Conservation (phyloP, 2,329 filamentous ascomycete species). For the Diaporthe capsici region DNA sequence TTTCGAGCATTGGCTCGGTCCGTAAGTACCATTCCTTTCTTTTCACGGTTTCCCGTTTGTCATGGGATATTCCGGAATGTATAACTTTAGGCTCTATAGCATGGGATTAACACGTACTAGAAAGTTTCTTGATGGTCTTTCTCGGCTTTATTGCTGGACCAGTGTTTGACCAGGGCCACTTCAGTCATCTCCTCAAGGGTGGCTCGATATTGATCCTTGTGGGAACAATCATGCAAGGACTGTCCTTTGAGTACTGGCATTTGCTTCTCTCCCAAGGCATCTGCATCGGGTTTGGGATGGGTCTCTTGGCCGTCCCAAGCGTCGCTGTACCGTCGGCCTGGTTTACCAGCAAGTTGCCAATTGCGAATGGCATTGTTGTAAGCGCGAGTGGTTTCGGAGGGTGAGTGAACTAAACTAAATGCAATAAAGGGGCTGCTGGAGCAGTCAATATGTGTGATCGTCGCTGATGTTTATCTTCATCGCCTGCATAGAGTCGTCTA, state of each 20-base stretch:
- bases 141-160: constrained; percentile 57
- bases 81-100: not conserved
- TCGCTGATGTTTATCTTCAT: not conserved
- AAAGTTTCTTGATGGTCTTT: constrained; percentile 56
- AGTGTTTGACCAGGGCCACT: constrained; percentile 59
- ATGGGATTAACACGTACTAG: not conserved
- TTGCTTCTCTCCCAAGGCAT: constrained; percentile 44
- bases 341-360: constrained; percentile 52
- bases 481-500: constrained; percentile 33
- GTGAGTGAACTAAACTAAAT: not conserved
- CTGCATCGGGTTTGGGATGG: constrained; percentile 40
- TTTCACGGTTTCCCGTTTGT: not conserved
- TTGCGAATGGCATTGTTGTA: constrained; percentile 51
- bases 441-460: not conserved
- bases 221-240: constrained; percentile 60
- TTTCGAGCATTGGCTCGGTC: constrained; percentile 62
- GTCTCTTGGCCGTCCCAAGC: constrained; percentile 53
- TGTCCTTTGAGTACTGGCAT: constrained; percentile 61
- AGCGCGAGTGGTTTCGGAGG: constrained; percentile 43
- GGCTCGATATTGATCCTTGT: constrained; percentile 55
- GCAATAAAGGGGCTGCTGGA: not conserved
- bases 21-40: constrained; percentile 41
- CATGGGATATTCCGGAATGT: not conserved
- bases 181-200: constrained; percentile 52
- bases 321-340: constrained; percentile 57